Percentiles rank a stretch among this genome's conserved stretches.
These are phyloP conservation scores for Colletotrichum sp. DNA, from an alignment of 2,329 filamentous ascomycete species.

Conservation along the genomic window DNA sequence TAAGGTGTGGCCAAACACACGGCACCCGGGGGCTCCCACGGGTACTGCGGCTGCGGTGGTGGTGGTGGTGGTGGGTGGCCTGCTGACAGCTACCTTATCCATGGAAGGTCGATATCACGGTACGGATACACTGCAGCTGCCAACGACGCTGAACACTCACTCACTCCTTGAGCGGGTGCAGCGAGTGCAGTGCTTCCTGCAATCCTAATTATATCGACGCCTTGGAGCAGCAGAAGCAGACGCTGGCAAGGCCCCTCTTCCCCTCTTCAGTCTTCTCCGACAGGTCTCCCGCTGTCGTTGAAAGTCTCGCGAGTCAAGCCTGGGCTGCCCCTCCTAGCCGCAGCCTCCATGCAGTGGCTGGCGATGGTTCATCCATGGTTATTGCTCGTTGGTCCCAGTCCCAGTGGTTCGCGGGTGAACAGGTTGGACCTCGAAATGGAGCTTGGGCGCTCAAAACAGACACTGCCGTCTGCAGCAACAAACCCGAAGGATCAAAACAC, in stretches of 20 bases:
- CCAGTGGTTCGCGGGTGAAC: background rate
- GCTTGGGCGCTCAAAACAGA: background rate
- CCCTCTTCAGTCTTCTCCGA: background rate
- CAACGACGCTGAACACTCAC: background rate
- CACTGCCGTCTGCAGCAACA: background rate
- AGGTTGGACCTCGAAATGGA: background rate
- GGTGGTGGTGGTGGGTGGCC: background rate
- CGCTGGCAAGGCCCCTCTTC: slow-evolving; percentile 2
- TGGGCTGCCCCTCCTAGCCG: background rate
- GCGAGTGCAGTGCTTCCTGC: background rate
- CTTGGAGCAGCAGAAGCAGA: background rate
- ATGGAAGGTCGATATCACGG: background rate
- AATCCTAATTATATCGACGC: background rate
- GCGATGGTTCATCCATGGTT: slow-evolving; percentile 10
- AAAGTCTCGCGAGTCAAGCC: slow-evolving; percentile 15
- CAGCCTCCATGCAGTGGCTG: background rate
- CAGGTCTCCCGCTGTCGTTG: background rate
- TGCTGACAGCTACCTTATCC: background rate
- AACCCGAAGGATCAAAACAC: background rate
- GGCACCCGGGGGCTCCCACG: background rate
- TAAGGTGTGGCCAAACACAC: background rate
- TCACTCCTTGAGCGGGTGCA: background rate
- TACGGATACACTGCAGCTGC: background rate
- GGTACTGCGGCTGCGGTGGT: background rate
- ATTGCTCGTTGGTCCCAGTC: background rate